Evolutionary conservation across 176 grass and related monocot genomes (phyloP), one percentile per base, ranked within the genome.

Genomic region (Cocos nucifera): DNA sequence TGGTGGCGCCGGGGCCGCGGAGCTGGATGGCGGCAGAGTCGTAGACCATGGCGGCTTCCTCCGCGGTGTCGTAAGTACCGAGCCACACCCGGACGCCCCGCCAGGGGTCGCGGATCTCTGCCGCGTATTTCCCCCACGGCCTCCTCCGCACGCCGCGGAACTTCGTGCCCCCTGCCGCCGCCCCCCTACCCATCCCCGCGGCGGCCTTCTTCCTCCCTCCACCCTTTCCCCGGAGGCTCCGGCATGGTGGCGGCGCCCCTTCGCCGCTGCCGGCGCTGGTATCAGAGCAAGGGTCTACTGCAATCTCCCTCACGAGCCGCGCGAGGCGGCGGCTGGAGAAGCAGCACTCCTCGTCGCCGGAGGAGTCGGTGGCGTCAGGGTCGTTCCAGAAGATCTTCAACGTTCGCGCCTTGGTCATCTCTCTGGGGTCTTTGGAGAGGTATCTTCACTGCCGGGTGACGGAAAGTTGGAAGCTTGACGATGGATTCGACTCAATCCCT

Each of bases 21-120:
- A 90, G 75, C 70, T 82, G 81, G 35, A 98, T 35, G 24, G 89
- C 89, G 0, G 89, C 89, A 20, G 65, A 63, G 72, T 95, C 89
- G 63, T 95, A 95, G 53, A 85, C 89, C 53, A 79, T 78, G 15
- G 89, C 89, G 4, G 89, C 89, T 72, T 95, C 85, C 85, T 95
- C 89, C 4, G 89, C 89, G 19, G 89, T 95, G 78, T 95, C 78
- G 65, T 89, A 95, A n/a, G 89, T 95, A 49, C 89, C 89, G n/a
- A 95, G 81, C 89, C 89, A 95, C 10, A 95, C 78, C 25, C 89
- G 85, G 28, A 95, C 85, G 16, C 89, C 85, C 32, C 89, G 78
- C 68, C 69, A 76, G 53, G 89, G 89, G 75, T 95, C 89, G 12
- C 89, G 89, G 75, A 95, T 95, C 60, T 95, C 89, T 50, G 89